These are phyloP conservation scores for Asterochloris sp. DNA, from an alignment of 139 green algal genomes.

Conservation along the genomic window DNA sequence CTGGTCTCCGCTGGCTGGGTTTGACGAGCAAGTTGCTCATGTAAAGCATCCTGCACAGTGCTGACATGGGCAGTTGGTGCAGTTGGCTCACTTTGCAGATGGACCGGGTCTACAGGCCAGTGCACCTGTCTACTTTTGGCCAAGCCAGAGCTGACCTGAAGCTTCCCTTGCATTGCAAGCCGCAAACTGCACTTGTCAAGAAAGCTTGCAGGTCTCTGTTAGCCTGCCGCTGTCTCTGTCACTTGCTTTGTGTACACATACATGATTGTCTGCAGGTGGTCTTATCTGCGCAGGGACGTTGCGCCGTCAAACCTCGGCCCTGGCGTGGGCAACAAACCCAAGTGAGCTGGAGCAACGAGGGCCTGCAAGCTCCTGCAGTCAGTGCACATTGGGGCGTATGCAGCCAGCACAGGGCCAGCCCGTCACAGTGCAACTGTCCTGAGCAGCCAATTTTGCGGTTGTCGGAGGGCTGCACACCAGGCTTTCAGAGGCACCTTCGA, in stretches of 20 bases:
- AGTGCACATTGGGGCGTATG: background rate
- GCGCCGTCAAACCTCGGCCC: background rate
- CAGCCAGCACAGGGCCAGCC: background rate
- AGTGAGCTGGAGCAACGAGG: background rate
- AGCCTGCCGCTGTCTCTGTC: background rate
- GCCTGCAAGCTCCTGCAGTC: background rate
- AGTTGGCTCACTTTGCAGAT: background rate
- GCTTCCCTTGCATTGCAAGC: background rate
- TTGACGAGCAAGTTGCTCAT: background rate
- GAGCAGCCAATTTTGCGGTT: background rate
- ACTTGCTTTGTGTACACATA: background rate
- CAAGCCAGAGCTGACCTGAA: no score
- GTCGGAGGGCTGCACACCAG: no score
- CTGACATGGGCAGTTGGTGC: background rate
- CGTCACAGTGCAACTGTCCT: background rate
- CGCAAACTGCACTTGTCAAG: background rate
- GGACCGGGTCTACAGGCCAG: no score
- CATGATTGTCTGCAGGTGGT: constrained; percentile 3
- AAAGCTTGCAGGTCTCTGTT: background rate
- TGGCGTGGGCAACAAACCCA: background rate
- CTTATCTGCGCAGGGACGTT: constrained; percentile 4
- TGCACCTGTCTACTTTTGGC: no score
- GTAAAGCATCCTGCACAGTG: background rate
- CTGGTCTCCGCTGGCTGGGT: background rate
- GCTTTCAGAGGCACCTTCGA: no score